A percentile compares a stretch with the other conserved stretches of the same genome.
Conservation (phyloP, 768 basidiomycete species). For the Pholiota conissans region DNA sequence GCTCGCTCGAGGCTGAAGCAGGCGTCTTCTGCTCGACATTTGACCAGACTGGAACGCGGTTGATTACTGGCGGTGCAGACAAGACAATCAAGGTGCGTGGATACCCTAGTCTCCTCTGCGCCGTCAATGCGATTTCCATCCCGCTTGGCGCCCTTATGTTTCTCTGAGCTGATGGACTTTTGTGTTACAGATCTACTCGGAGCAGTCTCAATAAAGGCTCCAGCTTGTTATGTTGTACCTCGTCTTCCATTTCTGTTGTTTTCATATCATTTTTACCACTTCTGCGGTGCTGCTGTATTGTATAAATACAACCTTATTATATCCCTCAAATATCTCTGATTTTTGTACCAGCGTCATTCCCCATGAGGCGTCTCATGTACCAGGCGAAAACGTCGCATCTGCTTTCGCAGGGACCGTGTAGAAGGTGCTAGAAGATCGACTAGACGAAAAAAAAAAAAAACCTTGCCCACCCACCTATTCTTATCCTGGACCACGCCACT, state of each 20-base stretch:
- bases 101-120: slow-evolving; percentile 5
- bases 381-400: background rate
- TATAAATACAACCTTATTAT: background rate
- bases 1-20: slow-evolving; percentile 96
- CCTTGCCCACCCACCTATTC: background rate
- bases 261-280: background rate
- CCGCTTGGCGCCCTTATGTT: background rate
- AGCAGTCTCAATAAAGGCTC: slow-evolving; percentile 54
- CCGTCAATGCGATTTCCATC: background rate
- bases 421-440: no score
- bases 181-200: slow-evolving; percentile 56
- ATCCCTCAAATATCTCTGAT: background rate
- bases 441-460: no score
- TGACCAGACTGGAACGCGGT: slow-evolving; percentile 89
- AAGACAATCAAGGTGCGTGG: slow-evolving; percentile 94
- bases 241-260: background rate
- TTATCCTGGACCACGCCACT: background rate
- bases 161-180: background rate
- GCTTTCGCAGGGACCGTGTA: background rate
- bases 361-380: no score
- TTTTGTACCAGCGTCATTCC: no score
- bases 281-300: background rate
- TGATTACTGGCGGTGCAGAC: slow-evolving; percentile 96
- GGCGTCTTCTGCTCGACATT: slow-evolving; percentile 98
- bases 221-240: background rate